A percentile compares a stretch with the other conserved stretches of the same genome.
phyloP scores from a whole-genome alignment of 106 monocot species.

The Allium cepa region DNA sequence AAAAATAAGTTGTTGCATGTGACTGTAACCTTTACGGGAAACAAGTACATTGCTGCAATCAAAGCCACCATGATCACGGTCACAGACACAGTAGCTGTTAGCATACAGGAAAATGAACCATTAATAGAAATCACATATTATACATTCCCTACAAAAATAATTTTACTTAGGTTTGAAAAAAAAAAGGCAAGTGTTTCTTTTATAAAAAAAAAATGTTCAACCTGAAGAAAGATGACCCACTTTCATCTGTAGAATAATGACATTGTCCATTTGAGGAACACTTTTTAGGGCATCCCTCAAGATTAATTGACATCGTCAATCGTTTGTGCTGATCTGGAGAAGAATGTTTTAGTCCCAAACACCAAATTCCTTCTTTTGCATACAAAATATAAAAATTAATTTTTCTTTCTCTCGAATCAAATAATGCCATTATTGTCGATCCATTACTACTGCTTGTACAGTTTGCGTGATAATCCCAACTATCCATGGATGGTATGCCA shows the following conservation, averaged over 20 bases:
- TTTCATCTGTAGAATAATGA: conserved; percentile 49
- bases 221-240: conserved; percentile 74
- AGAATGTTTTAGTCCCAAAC: conserved; percentile 54
- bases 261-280: conserved; percentile 72
- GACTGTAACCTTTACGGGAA: conserved; percentile 44
- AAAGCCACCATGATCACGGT: conserved; percentile 88
- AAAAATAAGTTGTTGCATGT: no score
- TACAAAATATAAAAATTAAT: conserved; percentile 78
- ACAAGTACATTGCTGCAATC: conserved; percentile 83
- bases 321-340: conserved; percentile 11
- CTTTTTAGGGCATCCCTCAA: conserved; percentile 52
- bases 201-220: conserved; percentile 8
- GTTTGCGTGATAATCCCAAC: conserved; percentile 67
- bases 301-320: conserved; percentile 55
- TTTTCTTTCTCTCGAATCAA: conserved; percentile 23
- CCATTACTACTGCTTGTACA: conserved; percentile 42
- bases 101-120: conserved; percentile 1
- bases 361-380: conserved; percentile 83
- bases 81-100: conserved; percentile 69
- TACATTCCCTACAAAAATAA: no score
- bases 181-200: neutral
- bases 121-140: no score
- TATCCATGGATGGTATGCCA: conserved; percentile 48
- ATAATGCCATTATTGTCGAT: conserved; percentile 41
- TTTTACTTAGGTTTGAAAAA: no score